Conservation (phyloP, 2,329 filamentous ascomycete genomes). For the Decorospora gaudefroyi region DNA sequence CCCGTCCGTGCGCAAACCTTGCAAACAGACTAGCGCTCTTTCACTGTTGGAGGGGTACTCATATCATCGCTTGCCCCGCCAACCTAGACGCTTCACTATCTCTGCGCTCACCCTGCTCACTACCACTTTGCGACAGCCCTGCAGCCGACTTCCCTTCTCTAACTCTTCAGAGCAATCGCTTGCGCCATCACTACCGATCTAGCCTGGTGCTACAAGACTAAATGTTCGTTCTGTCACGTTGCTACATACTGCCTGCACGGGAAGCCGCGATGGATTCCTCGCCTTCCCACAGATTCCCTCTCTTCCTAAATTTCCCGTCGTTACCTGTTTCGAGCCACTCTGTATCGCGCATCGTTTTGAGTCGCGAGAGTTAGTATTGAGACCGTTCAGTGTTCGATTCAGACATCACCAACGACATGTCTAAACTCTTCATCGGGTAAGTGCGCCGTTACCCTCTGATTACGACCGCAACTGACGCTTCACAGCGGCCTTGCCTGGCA, state of each 20-base stretch:
- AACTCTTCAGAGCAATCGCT: conserved; percentile 23
- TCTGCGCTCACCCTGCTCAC: conserved; percentile 24
- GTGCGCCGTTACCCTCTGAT: conserved; percentile 38
- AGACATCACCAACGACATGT: conserved; percentile 62
- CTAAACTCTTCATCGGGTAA: conserved; percentile 95
- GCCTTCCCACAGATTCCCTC: conserved; percentile 26
- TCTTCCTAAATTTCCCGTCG: conserved; percentile 24
- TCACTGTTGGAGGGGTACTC: conserved; percentile 37
- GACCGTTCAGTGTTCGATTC: conserved; percentile 46
- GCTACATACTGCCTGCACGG: conserved; percentile 37
- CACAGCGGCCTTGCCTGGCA: conserved; percentile 95
- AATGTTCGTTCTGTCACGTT: conserved; percentile 50
- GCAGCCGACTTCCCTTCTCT: conserved; percentile 23
- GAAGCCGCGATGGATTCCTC: conserved; percentile 39
- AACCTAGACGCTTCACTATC: conserved; percentile 33
- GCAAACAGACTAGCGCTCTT: conserved; percentile 37
- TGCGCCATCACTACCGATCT: conserved; percentile 33
- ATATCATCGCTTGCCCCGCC: conserved; percentile 39
- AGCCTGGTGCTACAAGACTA: conserved; percentile 40
- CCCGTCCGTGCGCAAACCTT: conserved; percentile 26
- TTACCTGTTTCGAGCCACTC: conserved; percentile 29
- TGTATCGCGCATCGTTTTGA: conserved; percentile 36
- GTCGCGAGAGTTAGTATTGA: conserved; percentile 47
- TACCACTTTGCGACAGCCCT: conserved; percentile 21
- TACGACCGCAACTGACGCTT: conserved; percentile 12